Conservation (phyloP, 148 eudicot species). For the Nepenthes mirabilis region DNA sequence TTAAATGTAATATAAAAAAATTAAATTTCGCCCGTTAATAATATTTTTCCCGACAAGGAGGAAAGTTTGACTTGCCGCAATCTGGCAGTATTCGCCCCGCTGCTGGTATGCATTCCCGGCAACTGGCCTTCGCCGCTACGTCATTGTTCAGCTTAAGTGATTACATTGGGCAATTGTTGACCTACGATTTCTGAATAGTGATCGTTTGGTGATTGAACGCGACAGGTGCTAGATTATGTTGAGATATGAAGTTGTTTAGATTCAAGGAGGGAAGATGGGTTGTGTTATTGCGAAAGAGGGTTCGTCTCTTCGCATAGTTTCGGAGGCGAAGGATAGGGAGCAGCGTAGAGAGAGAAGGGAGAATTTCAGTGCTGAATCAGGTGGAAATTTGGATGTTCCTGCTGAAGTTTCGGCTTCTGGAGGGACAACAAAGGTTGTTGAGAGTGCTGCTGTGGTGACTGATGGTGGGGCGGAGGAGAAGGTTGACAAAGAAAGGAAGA, state of each 20-base stretch:
- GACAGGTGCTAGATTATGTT: constrained; percentile 17
- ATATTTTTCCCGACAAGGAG: too few relatives aligned
- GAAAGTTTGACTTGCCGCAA: too few relatives aligned
- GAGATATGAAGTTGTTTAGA: constrained; percentile 24
- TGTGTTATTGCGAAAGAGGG: constrained; percentile 45
- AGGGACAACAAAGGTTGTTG: neutral
- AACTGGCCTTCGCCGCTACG: too few relatives aligned
- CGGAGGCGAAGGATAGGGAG: constrained; percentile 15
- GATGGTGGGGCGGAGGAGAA: constrained; percentile 30
- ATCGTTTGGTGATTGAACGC: constrained; percentile 1
- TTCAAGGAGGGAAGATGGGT: constrained; percentile 30
- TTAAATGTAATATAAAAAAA: too few relatives aligned
- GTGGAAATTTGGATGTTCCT: neutral
- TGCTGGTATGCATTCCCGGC: too few relatives aligned
- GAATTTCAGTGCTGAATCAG: constrained; percentile 1
- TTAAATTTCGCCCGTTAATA: too few relatives aligned
- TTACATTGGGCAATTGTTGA: neutral
- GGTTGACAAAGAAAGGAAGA: constrained; percentile 22
- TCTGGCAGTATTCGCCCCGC: too few relatives aligned
- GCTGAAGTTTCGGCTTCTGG: neutral
- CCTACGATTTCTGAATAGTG: constrained; percentile 27
- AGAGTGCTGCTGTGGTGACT: constrained; percentile 7
- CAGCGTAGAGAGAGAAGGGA: constrained; percentile 9
- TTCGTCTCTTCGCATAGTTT: constrained; percentile 9
- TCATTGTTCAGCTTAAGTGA: too few relatives aligned